Conservation (phyloP, 2,329 filamentous ascomycete species). For the Dothistroma septosporum region DNA sequence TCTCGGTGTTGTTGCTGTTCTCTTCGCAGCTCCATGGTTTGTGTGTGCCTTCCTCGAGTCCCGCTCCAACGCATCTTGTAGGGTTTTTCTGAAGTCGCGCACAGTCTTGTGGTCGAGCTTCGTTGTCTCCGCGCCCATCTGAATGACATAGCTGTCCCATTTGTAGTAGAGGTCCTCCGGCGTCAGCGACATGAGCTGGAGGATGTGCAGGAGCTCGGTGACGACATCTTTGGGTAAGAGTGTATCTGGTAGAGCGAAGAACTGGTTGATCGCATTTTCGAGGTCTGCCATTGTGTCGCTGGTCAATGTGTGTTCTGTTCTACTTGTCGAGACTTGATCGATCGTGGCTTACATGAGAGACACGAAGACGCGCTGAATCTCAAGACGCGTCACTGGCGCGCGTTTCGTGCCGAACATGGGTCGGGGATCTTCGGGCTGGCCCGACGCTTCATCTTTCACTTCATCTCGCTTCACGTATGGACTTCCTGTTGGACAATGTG, state of each 20-base stretch:
- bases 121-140: conserved; percentile 79
- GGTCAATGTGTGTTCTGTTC: neutral
- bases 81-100: conserved; percentile 75
- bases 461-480: too few species aligned
- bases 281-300: conserved; percentile 44
- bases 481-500: too few species aligned
- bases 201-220: conserved; percentile 77
- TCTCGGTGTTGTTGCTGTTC: conserved; percentile 57
- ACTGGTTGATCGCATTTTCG: conserved; percentile 53
- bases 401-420: too few species aligned
- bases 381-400: too few species aligned
- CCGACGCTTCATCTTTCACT: too few species aligned
- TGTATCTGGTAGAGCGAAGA: conserved; percentile 50
- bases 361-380: too few species aligned
- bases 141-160: conserved; percentile 97
- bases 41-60: conserved; percentile 64
- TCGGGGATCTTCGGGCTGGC: too few species aligned
- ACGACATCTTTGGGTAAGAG: conserved; percentile 72
- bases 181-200: conserved; percentile 74
- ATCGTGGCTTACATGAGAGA: neutral
- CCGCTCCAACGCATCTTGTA: conserved; percentile 79
- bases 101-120: conserved; percentile 66
- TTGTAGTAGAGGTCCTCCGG: conserved; percentile 92
- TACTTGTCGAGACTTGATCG: too few species aligned
- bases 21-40: conserved; percentile 55